Evolutionary conservation across 257 asterid species (phyloP).

Genomic region (Forsythia viridissima): DNA sequence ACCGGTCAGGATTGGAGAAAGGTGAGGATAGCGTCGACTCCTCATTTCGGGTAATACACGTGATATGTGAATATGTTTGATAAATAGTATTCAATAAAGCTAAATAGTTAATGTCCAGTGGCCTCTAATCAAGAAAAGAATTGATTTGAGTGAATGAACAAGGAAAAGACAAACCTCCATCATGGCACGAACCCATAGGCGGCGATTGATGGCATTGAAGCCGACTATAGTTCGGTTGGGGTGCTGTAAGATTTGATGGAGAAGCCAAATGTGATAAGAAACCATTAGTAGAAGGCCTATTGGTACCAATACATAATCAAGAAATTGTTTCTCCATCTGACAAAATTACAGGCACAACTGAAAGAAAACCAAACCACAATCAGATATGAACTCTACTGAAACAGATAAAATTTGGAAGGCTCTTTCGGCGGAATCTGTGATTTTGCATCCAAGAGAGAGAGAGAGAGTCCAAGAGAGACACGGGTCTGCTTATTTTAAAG

Average conservation of each 20-base stretch:
- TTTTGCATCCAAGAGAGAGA: not conserved
- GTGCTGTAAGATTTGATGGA: constrained; percentile 54
- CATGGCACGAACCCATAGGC: constrained; percentile 88
- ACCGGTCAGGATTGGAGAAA: no score
- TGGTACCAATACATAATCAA: constrained; percentile 77
- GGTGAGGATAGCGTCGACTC: no score
- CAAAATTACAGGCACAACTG: no score
- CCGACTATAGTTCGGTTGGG: constrained; percentile 86
- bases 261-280: constrained; percentile 78
- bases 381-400: not conserved
- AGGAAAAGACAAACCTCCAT: constrained; percentile 62
- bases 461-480: constrained; percentile 21
- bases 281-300: constrained; percentile 58
- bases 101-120: no score
- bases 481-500: constrained; percentile 20
- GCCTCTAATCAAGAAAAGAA: not conserved
- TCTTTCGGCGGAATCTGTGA: not conserved
- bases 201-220: constrained; percentile 85
- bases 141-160: not conserved
- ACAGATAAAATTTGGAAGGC: not conserved
- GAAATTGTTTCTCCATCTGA: constrained; percentile 54
- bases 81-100: no score
- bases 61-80: no score
- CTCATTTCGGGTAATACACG: no score
- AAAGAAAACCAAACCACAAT: not conserved